phyloP scores from a whole-genome alignment of 441 rosid species.

The Adansonia gregorii region DNA sequence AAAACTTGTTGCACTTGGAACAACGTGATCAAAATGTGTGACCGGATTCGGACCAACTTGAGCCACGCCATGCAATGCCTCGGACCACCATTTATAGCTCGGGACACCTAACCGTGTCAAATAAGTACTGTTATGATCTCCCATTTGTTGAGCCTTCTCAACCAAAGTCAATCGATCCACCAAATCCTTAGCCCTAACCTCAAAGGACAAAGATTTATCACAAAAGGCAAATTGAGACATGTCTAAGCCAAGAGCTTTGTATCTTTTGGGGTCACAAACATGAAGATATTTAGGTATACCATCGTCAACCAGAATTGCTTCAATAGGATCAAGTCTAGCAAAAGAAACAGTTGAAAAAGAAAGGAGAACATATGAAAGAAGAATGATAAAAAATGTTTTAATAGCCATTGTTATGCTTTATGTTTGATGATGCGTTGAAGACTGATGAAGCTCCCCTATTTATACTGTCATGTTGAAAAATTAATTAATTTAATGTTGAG shows the following conservation, averaged over 20 bases:
- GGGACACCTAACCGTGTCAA: not conserved
- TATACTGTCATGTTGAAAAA: not conserved
- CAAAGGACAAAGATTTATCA: not conserved
- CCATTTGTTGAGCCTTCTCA: slow-evolving; percentile 5
- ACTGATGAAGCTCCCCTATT: not conserved
- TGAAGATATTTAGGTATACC: not conserved
- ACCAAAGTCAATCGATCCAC: not conserved
- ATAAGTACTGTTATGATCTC: not conserved
- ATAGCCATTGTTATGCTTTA: not conserved
- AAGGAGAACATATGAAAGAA: not conserved
- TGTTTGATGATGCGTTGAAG: too few relatives aligned
- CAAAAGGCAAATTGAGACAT: not conserved
- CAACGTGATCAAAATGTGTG: not conserved
- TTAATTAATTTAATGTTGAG: not conserved
- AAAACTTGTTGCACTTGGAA: slow-evolving; percentile 5
- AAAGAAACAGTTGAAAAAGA: not conserved
- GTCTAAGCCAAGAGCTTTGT: not conserved
- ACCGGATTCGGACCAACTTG: not conserved
- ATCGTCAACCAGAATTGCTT: not conserved
- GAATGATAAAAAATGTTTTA: not conserved
- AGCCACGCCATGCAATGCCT: not conserved
- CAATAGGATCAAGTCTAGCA: not conserved
- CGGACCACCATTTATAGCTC: not conserved
- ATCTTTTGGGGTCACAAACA: not conserved
- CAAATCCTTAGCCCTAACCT: not conserved